These are phyloP conservation scores for Malania oleifera DNA, from an alignment of 164 flowering plant genomes.

Conservation along the genomic window DNA sequence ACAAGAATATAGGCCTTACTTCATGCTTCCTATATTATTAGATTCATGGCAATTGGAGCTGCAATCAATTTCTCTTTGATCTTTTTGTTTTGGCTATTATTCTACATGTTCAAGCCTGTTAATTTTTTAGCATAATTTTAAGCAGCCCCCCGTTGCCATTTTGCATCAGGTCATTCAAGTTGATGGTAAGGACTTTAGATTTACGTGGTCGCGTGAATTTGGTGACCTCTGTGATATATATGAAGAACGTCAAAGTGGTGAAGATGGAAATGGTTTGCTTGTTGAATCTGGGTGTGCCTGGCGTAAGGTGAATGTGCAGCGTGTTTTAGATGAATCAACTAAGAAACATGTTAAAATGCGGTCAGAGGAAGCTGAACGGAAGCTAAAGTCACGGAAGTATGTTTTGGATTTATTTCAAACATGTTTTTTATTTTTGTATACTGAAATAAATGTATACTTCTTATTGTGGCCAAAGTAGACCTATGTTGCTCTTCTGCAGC, in stretches of 20 bases:
- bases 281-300: slow-evolving; percentile 88
- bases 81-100: not conserved
- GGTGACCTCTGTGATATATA: slow-evolving; percentile 90
- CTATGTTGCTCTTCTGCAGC: too few relatives aligned
- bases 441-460: not conserved
- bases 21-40: not conserved
- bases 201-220: slow-evolving; percentile 79
- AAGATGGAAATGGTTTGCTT: slow-evolving; percentile 82
- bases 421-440: not conserved
- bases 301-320: slow-evolving; percentile 91
- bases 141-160: slow-evolving; percentile 1
- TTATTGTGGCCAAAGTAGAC: not conserved
- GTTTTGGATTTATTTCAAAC: slow-evolving; percentile 13
- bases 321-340: slow-evolving; percentile 87
- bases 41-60: not conserved
- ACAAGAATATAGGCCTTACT: too few relatives aligned
- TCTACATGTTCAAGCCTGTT: not conserved
- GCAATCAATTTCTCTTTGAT: not conserved
- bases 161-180: slow-evolving; percentile 79
- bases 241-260: slow-evolving; percentile 81
- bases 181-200: slow-evolving; percentile 85
- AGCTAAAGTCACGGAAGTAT: slow-evolving; percentile 76
- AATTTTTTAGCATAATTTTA: slow-evolving; percentile 1
- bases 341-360: slow-evolving; percentile 89
- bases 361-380: slow-evolving; percentile 93